Conservation (phyloP, 2,329 filamentous ascomycete species). For the Dothideomycetidae sp. region DNA sequence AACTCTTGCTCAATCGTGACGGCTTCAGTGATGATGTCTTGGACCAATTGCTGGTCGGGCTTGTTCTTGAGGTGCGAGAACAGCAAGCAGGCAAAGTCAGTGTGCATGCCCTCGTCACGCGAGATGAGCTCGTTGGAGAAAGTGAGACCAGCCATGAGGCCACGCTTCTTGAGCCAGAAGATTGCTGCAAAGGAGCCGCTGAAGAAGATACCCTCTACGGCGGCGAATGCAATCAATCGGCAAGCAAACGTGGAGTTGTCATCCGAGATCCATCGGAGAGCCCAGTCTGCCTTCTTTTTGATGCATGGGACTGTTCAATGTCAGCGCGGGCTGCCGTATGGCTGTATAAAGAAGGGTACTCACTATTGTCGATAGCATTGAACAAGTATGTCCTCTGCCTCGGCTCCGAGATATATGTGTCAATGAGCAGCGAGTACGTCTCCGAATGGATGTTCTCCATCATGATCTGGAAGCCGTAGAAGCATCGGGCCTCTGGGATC, state of each 20-base stretch:
- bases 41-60: slow-evolving; percentile 64
- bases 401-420: slow-evolving; percentile 98
- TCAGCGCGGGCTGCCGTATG: slow-evolving; percentile 10
- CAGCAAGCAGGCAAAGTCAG: slow-evolving; percentile 92
- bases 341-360: slow-evolving; percentile 24
- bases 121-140: slow-evolving; percentile 99
- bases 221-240: slow-evolving; percentile 90
- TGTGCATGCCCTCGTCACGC: slow-evolving; percentile 97
- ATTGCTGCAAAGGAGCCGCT: slow-evolving; percentile 96
- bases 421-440: slow-evolving; percentile 97
- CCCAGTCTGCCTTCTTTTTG: slow-evolving; percentile 97
- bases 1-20: slow-evolving; percentile 96
- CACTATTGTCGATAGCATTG: slow-evolving; percentile 96
- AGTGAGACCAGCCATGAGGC: slow-evolving; percentile 93
- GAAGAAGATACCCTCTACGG: slow-evolving; percentile 99
- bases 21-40: slow-evolving; percentile 85
- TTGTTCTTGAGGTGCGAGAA: slow-evolving; percentile 96
- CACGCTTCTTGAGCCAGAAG: slow-evolving; percentile 99
- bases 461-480: slow-evolving; percentile 99
- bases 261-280: slow-evolving; percentile 86
- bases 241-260: slow-evolving; percentile 88
- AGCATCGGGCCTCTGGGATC: slow-evolving; percentile 94
- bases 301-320: slow-evolving; percentile 69
- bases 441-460: slow-evolving; percentile 99
- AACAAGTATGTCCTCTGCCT: slow-evolving; percentile 89